Evolutionary conservation across 2,329 filamentous ascomycete species (phyloP), one percentile per base, ranked within the genome.

Genomic region (Epichloe elymi): DNA sequence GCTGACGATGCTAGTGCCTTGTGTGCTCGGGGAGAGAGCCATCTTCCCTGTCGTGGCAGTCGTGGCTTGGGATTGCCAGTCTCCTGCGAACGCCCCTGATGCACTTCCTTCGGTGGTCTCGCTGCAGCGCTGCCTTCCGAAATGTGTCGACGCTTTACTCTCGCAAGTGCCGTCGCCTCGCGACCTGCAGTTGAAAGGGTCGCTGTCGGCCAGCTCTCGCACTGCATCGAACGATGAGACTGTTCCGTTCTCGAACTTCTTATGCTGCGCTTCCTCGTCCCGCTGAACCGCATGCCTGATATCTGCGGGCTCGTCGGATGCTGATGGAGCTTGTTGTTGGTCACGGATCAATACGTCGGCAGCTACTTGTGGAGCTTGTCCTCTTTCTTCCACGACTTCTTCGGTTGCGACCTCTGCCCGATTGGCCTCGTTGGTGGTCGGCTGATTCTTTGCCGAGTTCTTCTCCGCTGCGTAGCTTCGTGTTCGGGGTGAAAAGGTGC

Each of bases 1-100:
- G 64, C 79, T 83, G 56, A 80, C 74, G 55, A 83, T 79, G 63
- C 80, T 83, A 17, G 80, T 83, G 39, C 79, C 80, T 59, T 80
- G 74, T 3, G 80, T 83, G 61, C 79, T 83, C 2, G 80, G 80
- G 23, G 80, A 83, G 37, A 82, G 66, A 3, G 80, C 78, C 74
- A 81, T 75, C 64, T 80, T 82, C 47, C 78, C 75, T 1, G 79
- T 82, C 2, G 79, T 80, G 8, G 78, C 79, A 57, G 78, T 82
- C 14, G 79, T 83, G 4, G 74, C 77, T 57, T 82, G 79, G 4
- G 77, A 80, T 3, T 76, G 75, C 77, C 79, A 82, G 57, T 83
- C 80, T 10, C 74, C 78, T 0, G 73, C 71, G 46, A 69, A 72
- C 0, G 73, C 74, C 2, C 70, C 73, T 7, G 77, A 78, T 42